Evolutionary conservation across 1,139 yeast genomes (phyloP), one percentile per base, ranked within the genome.

Genomic region (Arxiozyma slooffiae): DNA sequence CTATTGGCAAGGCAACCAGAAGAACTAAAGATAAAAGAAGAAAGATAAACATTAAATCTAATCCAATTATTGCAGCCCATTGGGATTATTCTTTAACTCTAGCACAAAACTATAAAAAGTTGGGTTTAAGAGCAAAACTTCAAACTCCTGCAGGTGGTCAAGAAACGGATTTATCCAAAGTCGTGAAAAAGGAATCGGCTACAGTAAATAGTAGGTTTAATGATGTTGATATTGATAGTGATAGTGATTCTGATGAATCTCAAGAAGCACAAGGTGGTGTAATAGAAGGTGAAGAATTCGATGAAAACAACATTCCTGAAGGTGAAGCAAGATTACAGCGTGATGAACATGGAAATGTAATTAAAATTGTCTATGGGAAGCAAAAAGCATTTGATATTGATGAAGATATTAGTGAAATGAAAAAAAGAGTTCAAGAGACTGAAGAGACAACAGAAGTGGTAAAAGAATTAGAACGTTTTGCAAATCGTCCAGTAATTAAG

Each of bases 71-170:
- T 57, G 94, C 88, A 7, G 86, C 81, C 37, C 79, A 89, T 67
- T 92, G 98, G 98, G 96, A 92, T 69, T 77, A 81, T 55, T 77
- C 79, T 22, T 74, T 84, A 55, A 90, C 98, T 0, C 71, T 90
- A 53, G 77, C 81, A 52, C 97, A 92, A 65, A 92, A 92, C 64
- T 86, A 86, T 67, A 81, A 82, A 61, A 77, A 74, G 56, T 71
- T 92, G 38, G 97, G 97, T 2, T 72, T 90, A 52, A 73, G 81
- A 46, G 76, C 87, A 4, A 80, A 80, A 61, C 69, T 89, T 41
- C 85, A 85, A 18, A 71, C 69, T 7, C 73, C 80, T 8, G 81
- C 88, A 3, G 92, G 92, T 55, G 92, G 92, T 46, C 68, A 67
- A 41, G 89, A 84, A 61, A 72, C 73, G 46, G 72, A 75, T 46